Percentiles rank a stretch among this genome's conserved stretches.
Evolutionary conservation across 177 flowering plant species (phyloP).

Genomic region (Vitis hybrid): DNA sequence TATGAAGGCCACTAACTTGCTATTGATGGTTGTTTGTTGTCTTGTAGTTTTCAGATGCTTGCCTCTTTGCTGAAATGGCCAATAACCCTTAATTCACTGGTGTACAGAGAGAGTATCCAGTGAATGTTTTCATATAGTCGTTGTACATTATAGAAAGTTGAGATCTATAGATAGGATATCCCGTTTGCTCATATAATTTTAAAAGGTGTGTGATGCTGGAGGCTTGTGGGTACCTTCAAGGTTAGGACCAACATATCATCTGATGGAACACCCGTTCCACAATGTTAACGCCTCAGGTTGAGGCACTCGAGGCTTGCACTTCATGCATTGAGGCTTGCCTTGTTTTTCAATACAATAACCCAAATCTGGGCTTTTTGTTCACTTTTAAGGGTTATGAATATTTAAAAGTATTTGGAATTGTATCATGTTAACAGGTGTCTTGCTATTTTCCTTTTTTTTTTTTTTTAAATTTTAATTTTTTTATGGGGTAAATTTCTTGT

Average conservation of each 20-base stretch:
- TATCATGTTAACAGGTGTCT: too few relatives aligned
- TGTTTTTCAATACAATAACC: neutral
- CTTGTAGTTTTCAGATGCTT: too few relatives aligned
- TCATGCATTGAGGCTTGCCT: neutral
- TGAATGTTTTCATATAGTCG: neutral
- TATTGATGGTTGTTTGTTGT: too few relatives aligned
- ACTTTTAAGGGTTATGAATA: too few relatives aligned
- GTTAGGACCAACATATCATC: neutral
- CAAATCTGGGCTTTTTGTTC: neutral
- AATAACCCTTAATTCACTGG: too few relatives aligned
- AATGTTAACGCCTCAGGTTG: neutral
- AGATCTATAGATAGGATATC: neutral
- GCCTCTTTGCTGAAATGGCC: too few relatives aligned
- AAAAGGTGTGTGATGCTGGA: neutral
- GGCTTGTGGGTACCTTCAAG: neutral
- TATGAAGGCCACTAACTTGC: too few relatives aligned
- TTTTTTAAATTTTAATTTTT: too few relatives aligned
- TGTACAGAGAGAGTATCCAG: slow-evolving; percentile 3
- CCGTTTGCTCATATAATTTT: neutral
- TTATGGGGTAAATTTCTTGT: too few relatives aligned
- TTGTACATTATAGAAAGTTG: neutral
- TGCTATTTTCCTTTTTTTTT: too few relatives aligned
- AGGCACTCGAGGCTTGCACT: neutral
- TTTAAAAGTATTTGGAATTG: too few relatives aligned
- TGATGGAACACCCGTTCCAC: neutral